Conservation (phyloP, 768 basidiomycete species). For the Scleroderma bovista region DNA sequence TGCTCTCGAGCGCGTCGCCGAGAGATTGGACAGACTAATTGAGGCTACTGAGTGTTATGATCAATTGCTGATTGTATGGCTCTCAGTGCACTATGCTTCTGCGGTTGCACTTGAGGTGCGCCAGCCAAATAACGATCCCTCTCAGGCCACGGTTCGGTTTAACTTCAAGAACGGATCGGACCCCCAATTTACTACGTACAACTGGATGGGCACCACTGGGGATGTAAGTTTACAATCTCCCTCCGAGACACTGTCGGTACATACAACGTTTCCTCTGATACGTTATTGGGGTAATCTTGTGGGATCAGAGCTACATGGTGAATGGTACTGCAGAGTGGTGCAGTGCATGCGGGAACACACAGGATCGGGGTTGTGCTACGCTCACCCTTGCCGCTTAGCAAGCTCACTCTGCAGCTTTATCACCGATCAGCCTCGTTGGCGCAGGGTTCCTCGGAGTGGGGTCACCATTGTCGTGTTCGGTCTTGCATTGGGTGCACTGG, state of each 20-base stretch:
- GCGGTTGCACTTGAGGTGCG: slow-evolving; percentile 57
- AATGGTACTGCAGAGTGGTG: slow-evolving; percentile 58
- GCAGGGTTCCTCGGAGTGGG: slow-evolving; percentile 66
- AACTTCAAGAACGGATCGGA: slow-evolving; percentile 66
- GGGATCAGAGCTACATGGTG: slow-evolving; percentile 45
- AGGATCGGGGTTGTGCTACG: slow-evolving; percentile 52
- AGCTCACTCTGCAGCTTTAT: slow-evolving; percentile 28
- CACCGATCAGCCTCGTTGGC: slow-evolving; percentile 45
- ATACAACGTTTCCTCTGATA: slow-evolving; percentile 1
- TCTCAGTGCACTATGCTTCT: slow-evolving; percentile 56
- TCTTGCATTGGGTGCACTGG: slow-evolving; percentile 33
- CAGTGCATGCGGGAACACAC: slow-evolving; percentile 47
- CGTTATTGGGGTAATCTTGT: not conserved
- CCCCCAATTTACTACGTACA: slow-evolving; percentile 43
- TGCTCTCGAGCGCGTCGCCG: not conserved
- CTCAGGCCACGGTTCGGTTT: slow-evolving; percentile 52
- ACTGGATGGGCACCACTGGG: slow-evolving; percentile 37
- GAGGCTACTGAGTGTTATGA: not conserved
- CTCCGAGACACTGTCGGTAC: slow-evolving; percentile 36
- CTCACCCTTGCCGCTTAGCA: slow-evolving; percentile 30
- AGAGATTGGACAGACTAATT: not conserved
- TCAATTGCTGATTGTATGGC: not conserved
- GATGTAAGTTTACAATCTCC: slow-evolving; percentile 55
- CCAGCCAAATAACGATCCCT: slow-evolving; percentile 33
- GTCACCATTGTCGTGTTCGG: slow-evolving; percentile 41